A percentile compares a stretch with the other conserved stretches of the same genome.
Evolutionary conservation across 1,284 basidiomycete species (phyloP).

Genomic region (Heterobasidion occidentale): DNA sequence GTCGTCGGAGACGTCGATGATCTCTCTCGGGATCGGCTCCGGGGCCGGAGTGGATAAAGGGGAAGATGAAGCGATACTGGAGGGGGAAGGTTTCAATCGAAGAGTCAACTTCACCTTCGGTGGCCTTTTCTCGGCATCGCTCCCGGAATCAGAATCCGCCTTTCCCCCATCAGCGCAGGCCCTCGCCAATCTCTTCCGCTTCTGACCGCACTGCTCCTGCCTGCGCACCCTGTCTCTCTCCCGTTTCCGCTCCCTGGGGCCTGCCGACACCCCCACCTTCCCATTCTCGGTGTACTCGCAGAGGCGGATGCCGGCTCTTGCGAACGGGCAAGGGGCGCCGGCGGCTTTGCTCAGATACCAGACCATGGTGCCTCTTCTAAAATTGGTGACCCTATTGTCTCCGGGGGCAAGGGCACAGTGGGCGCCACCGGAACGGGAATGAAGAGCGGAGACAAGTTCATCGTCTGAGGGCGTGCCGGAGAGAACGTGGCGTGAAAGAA

Average conservation of each 20-base stretch:
- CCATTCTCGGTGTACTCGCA: conserved; percentile 56
- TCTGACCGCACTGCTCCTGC: conserved; percentile 48
- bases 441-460: conserved; percentile 59
- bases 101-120: conserved; percentile 63
- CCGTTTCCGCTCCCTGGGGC: conserved; percentile 29
- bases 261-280: conserved; percentile 21
- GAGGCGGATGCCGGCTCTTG: conserved; percentile 59
- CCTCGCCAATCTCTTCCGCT: conserved; percentile 56
- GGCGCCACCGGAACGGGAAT: conserved; percentile 63
- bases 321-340: conserved; percentile 67
- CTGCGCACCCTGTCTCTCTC: conserved; percentile 29
- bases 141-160: conserved; percentile 35
- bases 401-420: conserved; percentile 36
- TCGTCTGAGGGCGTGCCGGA: conserved; percentile 67
- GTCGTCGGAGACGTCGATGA: conserved; percentile 36
- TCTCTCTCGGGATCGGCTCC: conserved; percentile 17
- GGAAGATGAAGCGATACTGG: conserved; percentile 21
- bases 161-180: conserved; percentile 33
- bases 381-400: conserved; percentile 57
- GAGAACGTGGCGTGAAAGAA: conserved; percentile 61
- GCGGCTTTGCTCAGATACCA: conserved; percentile 72
- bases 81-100: conserved; percentile 43
- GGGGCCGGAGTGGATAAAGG: conserved; percentile 13
- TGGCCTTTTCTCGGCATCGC: conserved; percentile 38
- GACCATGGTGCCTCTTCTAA: conserved; percentile 66